Evolutionary conservation across 1,139 yeast species (phyloP), one percentile per base, ranked within the genome.

Genomic region (Kurtzmaniella quercitrusa): DNA sequence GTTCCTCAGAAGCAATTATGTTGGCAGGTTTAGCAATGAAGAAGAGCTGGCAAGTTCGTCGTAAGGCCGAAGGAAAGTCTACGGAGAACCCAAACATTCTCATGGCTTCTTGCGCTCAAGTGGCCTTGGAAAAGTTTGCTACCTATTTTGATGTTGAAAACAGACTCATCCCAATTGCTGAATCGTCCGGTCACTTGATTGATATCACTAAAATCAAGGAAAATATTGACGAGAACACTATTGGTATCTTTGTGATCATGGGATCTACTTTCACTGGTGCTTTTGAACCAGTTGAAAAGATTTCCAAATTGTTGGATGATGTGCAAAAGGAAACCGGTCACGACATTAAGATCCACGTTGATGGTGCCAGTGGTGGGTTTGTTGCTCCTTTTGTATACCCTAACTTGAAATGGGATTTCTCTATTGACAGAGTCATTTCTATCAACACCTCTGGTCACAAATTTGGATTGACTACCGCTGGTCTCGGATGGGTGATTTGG

Each of bases 81-180:
- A 66, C 63, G 41, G 77, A 68, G 36, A 78, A 77, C 47, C 97
- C 97, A 46, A 89, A 89, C 63, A 87, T 89, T 55, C 68, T 89
- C 50, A 88, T 89, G 96, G 95, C 96, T n/a, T 73, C 93, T 33
- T 88, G 93, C 63, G 95, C 94, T 40, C 97, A 89, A 64, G 97
- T 89, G 39, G 96, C 96, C 0, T 72, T 89, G 56, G 97, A 89
- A 66, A 89, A 89, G 66, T 89, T 89, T 68, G 96, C 97, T 21
- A 74, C 94, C 42, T 89, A 89, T 65, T 89, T 89, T 64, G 97
- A 89, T 54, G 96, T 89, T 41, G 96, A 89, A 57, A 80, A 86
- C 50, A 74, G 96, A 50, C 65, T 87, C 50, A 75, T 89, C 47
- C 82, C 85, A 14, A 86, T 88, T 36, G 68, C 73, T 26, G 73